These are phyloP conservation scores for Leptographium wingfieldii DNA, from an alignment of 2,329 filamentous ascomycete genomes.

Conservation along the genomic window DNA sequence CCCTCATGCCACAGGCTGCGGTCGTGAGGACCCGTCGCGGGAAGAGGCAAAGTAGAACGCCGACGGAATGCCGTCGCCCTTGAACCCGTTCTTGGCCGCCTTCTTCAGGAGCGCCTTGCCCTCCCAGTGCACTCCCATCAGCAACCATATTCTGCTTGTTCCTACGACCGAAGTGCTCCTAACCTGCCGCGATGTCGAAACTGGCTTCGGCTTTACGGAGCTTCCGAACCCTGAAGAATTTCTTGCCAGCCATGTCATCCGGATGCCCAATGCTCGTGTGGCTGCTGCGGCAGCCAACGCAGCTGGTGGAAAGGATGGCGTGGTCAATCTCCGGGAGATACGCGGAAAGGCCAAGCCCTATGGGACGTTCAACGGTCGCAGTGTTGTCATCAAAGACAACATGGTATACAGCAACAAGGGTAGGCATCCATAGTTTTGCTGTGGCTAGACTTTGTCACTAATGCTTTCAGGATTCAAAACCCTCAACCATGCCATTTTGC, in stretches of 20 bases:
- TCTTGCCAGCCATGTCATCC: conserved; percentile 89
- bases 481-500: conserved; percentile 75
- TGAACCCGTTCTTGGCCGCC: conserved; percentile 96
- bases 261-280: conserved; percentile 46
- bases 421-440: conserved; percentile 23
- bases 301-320: conserved; percentile 41
- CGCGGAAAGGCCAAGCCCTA: conserved; percentile 91
- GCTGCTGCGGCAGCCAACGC: conserved; percentile 33
- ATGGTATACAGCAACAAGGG: conserved; percentile 95
- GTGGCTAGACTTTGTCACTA: neutral
- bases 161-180: conserved; percentile 87
- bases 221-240: conserved; percentile 87
- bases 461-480: conserved; percentile 65
- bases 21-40: conserved; percentile 2
- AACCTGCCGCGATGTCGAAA: conserved; percentile 77
- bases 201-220: conserved; percentile 59
- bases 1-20: conserved; percentile 3
- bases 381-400: conserved; percentile 86
- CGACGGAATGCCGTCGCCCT: conserved; percentile 33
- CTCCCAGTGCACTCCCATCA: conserved; percentile 78
- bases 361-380: conserved; percentile 82
- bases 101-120: conserved; percentile 96
- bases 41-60: conserved; percentile 1
- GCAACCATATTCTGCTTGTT: conserved; percentile 88
- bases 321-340: conserved; percentile 64